Evolutionary conservation across 2,329 filamentous ascomycete species (phyloP), one percentile per base, ranked within the genome.

Genomic region (Fusarium oxysporum): DNA sequence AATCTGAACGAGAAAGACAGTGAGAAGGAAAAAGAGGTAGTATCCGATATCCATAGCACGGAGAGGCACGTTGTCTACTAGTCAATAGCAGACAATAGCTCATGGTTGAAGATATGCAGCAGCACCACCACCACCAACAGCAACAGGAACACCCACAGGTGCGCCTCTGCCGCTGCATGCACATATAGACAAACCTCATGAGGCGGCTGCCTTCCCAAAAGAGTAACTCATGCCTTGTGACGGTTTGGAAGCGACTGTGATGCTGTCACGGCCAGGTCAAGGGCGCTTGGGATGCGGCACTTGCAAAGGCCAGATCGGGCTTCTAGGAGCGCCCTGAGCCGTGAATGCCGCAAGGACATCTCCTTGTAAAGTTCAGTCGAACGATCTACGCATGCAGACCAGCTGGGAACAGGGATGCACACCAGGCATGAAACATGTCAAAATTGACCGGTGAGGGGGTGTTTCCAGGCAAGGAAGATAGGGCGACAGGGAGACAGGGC

Each of bases 401-500:
- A 43, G 33, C 59, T 57, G 51, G 60, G 65, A 58, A 56, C 71
- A 74, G 71, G 68, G 67, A 70, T 64, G 57, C 19, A 58, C 43
- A 40, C 48, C 65, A 23, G 59, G 60, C 66, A 74, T 74, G 56
- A 51, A 64, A 67, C 65, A 76, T 74, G 58, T 74, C 71, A 74
- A 74, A 51, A 48, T 68, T 66, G 47, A 71, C 73, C 71, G 71
- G 73, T 72, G 71, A 73, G 68, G 65, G 60, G 48, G 45, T 40
- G 51, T 25, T 63, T 61, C 43, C 60, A 50, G 64, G 61, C 57
- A 62, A 30, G 23, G 19, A 54, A n/a, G 71, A 69, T 33, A 45
- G 61, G 28, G 37, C 14, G 35, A 40, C 35, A 59, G 40, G 50
- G 62, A 32, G 54, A 48, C 73, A 76, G 58, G 67, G 58, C 50